Conservation (phyloP, 2,329 filamentous ascomycete species). For the Xylaria sp. region DNA sequence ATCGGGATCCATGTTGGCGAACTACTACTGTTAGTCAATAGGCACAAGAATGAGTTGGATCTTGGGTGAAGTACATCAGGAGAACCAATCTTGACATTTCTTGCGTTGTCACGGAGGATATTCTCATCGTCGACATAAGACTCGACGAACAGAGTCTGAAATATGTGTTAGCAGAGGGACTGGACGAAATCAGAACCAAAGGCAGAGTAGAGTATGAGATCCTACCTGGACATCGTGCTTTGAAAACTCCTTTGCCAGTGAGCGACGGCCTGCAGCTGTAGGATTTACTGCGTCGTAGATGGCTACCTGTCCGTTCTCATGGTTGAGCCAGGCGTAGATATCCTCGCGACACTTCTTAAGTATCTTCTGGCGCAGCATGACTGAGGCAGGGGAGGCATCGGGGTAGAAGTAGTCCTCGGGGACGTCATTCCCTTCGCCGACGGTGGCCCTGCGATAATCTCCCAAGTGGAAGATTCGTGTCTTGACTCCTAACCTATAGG, state of each 20-base stretch:
- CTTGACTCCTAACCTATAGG: constrained; percentile 80
- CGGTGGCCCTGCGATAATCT: constrained; percentile 88
- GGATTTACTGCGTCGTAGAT: constrained; percentile 99
- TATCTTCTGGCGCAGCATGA: constrained; percentile 94
- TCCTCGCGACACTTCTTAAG: constrained; percentile 96
- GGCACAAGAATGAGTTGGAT: not conserved
- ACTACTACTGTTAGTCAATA: constrained; percentile 44
- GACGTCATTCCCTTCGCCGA: constrained; percentile 76
- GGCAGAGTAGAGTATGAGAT: not conserved
- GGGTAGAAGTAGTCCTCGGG: constrained; percentile 98
- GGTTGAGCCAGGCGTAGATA: constrained; percentile 92
- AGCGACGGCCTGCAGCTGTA: constrained; percentile 71
- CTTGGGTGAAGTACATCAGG: constrained; percentile 61
- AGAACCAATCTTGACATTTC: constrained; percentile 95
- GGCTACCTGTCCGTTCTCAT: constrained; percentile 95
- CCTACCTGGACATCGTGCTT: constrained; percentile 87
- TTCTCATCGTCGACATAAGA: constrained; percentile 89
- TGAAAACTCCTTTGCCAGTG: constrained; percentile 91
- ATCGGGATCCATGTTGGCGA: constrained; percentile 83
- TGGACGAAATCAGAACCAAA: not conserved
- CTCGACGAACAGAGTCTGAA: constrained; percentile 91
- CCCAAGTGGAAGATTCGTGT: constrained; percentile 96
- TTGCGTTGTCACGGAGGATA: constrained; percentile 93
- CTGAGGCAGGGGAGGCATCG: constrained; percentile 84
- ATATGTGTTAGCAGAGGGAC: constrained; percentile 1